Percentiles rank a stretch among this genome's conserved stretches.
Conservation (phyloP, 1,139 yeast genomes). For the Yamadazyma sp. region DNA sequence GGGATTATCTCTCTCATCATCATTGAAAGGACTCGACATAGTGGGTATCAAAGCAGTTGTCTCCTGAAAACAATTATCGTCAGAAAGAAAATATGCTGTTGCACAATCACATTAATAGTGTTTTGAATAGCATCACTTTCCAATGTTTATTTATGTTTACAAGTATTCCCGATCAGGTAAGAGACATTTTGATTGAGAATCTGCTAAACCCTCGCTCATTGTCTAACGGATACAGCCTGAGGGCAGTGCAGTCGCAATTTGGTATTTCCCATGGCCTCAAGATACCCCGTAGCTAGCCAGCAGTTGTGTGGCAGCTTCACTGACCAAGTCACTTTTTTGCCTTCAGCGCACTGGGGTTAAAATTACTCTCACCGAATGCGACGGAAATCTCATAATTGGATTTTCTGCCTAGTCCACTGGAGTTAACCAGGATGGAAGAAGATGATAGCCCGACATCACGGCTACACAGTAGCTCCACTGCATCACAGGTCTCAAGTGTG, state of each 20-base stretch:
- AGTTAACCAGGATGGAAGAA: slow-evolving; percentile 1
- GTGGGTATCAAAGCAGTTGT: slow-evolving; percentile 3
- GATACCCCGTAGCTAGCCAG: no score
- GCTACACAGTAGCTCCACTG: slow-evolving; percentile 4
- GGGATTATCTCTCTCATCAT: slow-evolving; percentile 31
- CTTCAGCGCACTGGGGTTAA: background rate
- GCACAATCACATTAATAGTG: slow-evolving; percentile 6
- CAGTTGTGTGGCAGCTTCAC: no score
- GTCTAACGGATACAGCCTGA: background rate
- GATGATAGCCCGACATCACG: background rate
- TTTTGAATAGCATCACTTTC: slow-evolving; percentile 6
- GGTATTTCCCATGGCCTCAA: no score
- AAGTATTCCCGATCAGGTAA: slow-evolving; percentile 2
- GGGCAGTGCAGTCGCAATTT: no score
- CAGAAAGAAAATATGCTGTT: background rate
- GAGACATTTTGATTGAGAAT: background rate
- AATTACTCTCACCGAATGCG: background rate
- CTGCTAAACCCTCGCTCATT: slow-evolving; percentile 1
- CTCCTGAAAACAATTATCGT: background rate
- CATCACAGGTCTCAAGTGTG: slow-evolving; percentile 37
- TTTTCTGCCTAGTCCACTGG: background rate
- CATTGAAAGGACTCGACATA: slow-evolving; percentile 24
- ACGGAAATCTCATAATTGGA: background rate
- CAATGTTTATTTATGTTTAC: slow-evolving; percentile 6
- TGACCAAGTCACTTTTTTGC: background rate